These are phyloP conservation scores for Microstegium vimineum DNA, from an alignment of 176 grass and related monocot species.

Conservation along the genomic window DNA sequence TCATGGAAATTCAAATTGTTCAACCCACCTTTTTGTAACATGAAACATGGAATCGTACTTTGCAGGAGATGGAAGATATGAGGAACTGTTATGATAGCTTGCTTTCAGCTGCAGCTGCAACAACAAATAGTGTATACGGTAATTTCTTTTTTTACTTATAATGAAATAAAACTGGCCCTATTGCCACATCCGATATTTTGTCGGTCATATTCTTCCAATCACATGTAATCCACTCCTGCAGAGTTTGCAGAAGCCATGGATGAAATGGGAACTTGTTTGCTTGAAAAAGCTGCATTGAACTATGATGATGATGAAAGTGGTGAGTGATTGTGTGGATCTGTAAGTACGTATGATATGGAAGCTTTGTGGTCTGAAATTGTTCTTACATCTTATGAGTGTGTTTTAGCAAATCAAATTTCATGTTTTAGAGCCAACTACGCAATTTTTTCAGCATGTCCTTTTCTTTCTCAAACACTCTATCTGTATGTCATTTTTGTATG, in stretches of 20 bases:
- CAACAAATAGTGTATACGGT: slow-evolving; percentile 90
- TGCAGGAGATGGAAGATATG: slow-evolving; percentile 86
- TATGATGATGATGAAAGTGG: slow-evolving; percentile 78
- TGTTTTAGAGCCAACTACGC: background rate
- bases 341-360: background rate
- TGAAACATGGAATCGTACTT: background rate
- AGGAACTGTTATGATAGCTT: slow-evolving; percentile 83
- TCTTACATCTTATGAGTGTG: background rate
- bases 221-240: slow-evolving; percentile 34
- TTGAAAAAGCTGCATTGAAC: slow-evolving; percentile 69
- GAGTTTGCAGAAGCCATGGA: slow-evolving; percentile 90
- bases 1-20: background rate
- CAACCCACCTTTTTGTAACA: slow-evolving; percentile 11
- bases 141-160: slow-evolving; percentile 33
- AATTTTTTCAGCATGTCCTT: background rate
- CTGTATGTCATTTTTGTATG: background rate
- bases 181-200: background rate
- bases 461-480: background rate
- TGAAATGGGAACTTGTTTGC: slow-evolving; percentile 90
- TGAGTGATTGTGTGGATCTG: slow-evolving; percentile 22
- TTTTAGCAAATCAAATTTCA: background rate
- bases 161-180: background rate
- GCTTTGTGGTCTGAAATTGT: background rate
- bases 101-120: slow-evolving; percentile 89
- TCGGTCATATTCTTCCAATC: slow-evolving; percentile 9